Evolutionary conservation across 352 stramenopile species (phyloP).

Genomic region (Globisporangium iwayamae): DNA sequence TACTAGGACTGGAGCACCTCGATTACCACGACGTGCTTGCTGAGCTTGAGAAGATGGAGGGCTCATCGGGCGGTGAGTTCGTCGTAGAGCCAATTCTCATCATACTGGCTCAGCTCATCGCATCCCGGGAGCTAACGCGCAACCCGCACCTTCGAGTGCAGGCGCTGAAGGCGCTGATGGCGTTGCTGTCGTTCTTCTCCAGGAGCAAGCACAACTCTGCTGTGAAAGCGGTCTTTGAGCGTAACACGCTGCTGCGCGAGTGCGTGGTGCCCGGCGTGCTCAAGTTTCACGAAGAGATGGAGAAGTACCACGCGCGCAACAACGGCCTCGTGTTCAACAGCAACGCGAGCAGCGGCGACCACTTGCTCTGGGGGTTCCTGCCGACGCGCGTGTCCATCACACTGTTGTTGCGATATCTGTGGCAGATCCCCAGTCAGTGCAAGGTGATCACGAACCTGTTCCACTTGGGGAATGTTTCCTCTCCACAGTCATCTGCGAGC

Average conservation of each 20-base stretch:
- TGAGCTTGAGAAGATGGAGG: conserved; percentile 5
- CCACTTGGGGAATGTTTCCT: conserved; percentile 8
- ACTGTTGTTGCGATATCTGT: conserved; percentile 61
- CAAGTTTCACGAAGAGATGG: conserved; percentile 72
- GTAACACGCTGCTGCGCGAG: conserved; percentile 33
- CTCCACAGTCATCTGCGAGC: conserved; percentile 12
- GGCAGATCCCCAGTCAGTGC: conserved; percentile 50
- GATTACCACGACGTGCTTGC: conserved; percentile 29
- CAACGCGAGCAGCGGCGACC: conserved; percentile 54
- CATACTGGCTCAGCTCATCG: conserved; percentile 58
- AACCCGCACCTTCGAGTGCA: conserved; percentile 71
- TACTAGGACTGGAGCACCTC: conserved; percentile 46
- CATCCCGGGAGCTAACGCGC: conserved; percentile 49
- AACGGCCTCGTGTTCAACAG: conserved; percentile 65
- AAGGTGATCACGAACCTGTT: conserved; percentile 26
- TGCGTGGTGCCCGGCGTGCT: conserved; percentile 44
- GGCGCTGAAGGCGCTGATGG: conserved; percentile 47
- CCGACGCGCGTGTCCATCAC: conserved; percentile 55
- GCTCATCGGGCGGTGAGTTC: conserved; percentile 5
- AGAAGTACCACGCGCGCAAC: conserved; percentile 65
- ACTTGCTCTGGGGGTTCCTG: conserved; percentile 71
- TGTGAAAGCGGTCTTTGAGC: conserved; percentile 38
- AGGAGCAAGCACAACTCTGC: conserved; percentile 39
- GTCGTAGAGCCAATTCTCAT: conserved; percentile 58
- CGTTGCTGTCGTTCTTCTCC: conserved; percentile 56